A percentile compares a stretch with the other conserved stretches of the same genome.
Evolutionary conservation across 148 eudicot species (phyloP).

Genomic region (Nepenthes gracilis): DNA sequence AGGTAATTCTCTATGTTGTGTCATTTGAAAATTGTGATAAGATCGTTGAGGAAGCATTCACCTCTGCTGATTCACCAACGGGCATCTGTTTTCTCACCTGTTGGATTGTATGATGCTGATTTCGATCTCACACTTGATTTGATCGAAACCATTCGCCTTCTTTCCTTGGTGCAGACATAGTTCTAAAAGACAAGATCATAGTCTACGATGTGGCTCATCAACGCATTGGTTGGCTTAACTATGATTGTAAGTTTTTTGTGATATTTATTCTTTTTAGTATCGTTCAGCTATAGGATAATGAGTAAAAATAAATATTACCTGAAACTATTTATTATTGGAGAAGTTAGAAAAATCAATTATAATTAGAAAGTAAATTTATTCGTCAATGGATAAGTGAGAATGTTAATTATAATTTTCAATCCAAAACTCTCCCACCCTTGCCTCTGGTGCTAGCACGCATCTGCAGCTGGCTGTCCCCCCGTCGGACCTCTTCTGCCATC

Average conservation of each 20-base stretch:
- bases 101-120: not conserved
- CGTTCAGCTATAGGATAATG: not conserved
- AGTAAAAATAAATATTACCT: not conserved
- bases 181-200: conserved; percentile 75
- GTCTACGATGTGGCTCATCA: conserved; percentile 86
- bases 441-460: no score
- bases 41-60: not conserved
- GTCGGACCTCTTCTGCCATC: no score
- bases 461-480: no score
- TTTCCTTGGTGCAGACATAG: conserved; percentile 49
- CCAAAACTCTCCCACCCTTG: no score
- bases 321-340: no score
- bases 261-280: no score
- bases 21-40: not conserved
- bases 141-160: not conserved
- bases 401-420: no score
- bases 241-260: conserved; percentile 67
- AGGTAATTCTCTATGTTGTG: conserved; percentile 30
- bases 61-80: not conserved
- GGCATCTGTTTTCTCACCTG: not conserved
- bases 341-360: no score
- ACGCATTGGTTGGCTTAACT: conserved; percentile 87
- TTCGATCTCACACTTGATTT: not conserved
- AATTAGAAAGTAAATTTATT: no score
- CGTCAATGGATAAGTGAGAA: no score